Evolutionary conservation across 768 basidiomycete genomes (phyloP).

Genomic region (Phaeotremella skinneri): DNA sequence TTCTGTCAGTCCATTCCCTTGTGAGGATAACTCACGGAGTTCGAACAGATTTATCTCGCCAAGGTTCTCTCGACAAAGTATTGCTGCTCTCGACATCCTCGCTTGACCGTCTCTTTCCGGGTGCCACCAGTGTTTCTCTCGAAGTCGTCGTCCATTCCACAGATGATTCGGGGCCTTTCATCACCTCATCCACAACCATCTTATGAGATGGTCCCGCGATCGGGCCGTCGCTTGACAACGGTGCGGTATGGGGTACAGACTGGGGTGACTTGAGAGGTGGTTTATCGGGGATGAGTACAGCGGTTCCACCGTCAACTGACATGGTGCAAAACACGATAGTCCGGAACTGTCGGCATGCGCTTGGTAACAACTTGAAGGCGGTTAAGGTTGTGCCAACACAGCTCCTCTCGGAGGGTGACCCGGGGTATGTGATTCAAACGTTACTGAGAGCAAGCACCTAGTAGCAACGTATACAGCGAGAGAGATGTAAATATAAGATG

Average conservation of each 20-base stretch:
- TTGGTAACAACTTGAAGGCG: background rate
- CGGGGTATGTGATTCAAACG: no score
- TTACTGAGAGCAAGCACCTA: no score
- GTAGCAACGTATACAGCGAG: no score
- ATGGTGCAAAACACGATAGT: no score
- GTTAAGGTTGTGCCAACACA: no score
- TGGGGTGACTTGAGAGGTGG: background rate
- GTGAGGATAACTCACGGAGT: background rate
- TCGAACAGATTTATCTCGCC: background rate
- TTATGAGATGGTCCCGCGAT: background rate
- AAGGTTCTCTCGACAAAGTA: background rate
- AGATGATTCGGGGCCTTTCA: background rate
- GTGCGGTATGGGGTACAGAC: background rate
- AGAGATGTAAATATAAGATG: background rate
- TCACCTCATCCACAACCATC: no score
- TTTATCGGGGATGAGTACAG: background rate
- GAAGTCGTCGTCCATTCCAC: background rate
- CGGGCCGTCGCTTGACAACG: background rate
- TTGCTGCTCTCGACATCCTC: background rate
- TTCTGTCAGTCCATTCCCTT: background rate
- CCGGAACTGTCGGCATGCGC: background rate
- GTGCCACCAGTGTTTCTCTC: background rate
- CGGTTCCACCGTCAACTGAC: background rate
- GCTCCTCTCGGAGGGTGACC: no score
- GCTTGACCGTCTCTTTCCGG: background rate